Evolutionary conservation across 495 filamentous ascomycete species (phyloP), one percentile per base, ranked within the genome.

Genomic region (Lophium mytilinum): DNA sequence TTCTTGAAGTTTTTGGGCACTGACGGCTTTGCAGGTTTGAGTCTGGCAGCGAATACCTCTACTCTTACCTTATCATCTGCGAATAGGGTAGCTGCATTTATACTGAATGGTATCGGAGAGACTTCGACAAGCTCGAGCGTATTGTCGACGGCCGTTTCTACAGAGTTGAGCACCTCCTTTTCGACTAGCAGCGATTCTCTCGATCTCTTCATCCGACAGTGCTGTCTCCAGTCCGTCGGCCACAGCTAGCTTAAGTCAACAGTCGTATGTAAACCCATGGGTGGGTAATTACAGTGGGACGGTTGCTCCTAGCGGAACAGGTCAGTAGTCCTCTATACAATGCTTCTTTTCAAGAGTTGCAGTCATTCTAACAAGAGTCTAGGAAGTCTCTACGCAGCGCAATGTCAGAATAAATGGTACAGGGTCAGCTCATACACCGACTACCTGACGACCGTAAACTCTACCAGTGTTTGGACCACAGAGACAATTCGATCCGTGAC

Each of bases 401-500:
- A 59, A 54, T 59, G 56, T 34, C 56, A 59, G 33, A 59, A 59
- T 34, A 37, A 34, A 14, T 59, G 47, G 33, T 59, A 47, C 33
- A 53, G 50, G 9, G 48, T 48, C 17, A 59, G 50, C 1, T 53
- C 50, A 19, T 49, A 53, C 33, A 59, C 49, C 19, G 24, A 39
- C 9, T 50, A 59, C 41, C 53, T 36, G 21, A 5, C 53, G 8
- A 59, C 50, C 2, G 56, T 17, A 8, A 53, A 50, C 14, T 39
- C 39, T 49, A 53, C 50, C 30, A n/a, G 33, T 14, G 49, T 15
- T 18, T 37, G 48, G 14, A 30, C 48, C 11, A 59, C 56, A 24
- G 53, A 50, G 9, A 45, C 47, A 14, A 59, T 59, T 17, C 43
- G 56, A 49, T 53, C 50, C 36, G 41, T 37, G 9, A 53, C 50